A percentile compares a stretch with the other conserved stretches of the same genome.
phyloP scores from a whole-genome alignment of 345 rosid species.

The Rhodomyrtus tomentosa region DNA sequence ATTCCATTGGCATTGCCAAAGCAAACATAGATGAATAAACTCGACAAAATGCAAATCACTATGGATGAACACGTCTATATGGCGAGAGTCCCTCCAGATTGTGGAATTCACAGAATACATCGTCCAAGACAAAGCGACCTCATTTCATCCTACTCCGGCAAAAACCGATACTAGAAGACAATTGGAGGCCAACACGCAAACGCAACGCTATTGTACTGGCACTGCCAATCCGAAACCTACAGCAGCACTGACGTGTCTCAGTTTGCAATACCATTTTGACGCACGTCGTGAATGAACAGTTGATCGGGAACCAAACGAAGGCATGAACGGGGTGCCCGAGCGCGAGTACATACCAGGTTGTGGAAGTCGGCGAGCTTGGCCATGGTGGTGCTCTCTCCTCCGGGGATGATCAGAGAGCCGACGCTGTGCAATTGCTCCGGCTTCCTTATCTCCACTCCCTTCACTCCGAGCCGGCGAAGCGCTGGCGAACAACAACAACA shows the following conservation, averaged over 20 bases:
- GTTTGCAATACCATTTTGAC: neutral
- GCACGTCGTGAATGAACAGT: neutral
- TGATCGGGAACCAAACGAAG: neutral
- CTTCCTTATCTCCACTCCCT: constrained; percentile 80
- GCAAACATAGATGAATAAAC: no score
- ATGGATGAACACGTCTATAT: neutral
- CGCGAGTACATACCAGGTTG: constrained; percentile 43
- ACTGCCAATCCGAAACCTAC: neutral
- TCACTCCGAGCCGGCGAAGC: constrained; percentile 71
- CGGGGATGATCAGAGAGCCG: constrained; percentile 84
- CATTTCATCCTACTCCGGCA: neutral
- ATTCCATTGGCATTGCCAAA: no score
- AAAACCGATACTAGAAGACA: neutral
- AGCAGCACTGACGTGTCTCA: neutral
- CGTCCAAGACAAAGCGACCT: neutral
- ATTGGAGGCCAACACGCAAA: neutral
- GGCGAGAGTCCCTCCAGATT: neutral
- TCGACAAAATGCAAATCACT: neutral
- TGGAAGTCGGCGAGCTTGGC: constrained; percentile 92
- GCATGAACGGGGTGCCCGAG: neutral
- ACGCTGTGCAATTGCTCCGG: constrained; percentile 68
- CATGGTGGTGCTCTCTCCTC: constrained; percentile 99
- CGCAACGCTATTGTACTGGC: neutral
- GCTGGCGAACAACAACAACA: constrained; percentile 24
- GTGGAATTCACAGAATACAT: neutral